phyloP scores from a whole-genome alignment of 371 early-diverging fungal genomes.

The Mortierella sp. region DNA sequence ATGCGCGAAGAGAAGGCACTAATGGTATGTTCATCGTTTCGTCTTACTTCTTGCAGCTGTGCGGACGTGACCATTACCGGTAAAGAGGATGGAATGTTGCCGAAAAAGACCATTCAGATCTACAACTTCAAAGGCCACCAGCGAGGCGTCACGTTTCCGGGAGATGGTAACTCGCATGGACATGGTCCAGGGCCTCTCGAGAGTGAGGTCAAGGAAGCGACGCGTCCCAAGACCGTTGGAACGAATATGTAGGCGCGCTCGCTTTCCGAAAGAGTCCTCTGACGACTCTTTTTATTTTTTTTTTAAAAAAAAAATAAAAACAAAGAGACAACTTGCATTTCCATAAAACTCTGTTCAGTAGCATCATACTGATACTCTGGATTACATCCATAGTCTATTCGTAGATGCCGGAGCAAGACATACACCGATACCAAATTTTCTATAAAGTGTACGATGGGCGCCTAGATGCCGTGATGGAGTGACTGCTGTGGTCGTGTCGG shows the following conservation, averaged over 20 bases:
- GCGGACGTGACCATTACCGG: constrained; percentile 45
- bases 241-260: not conserved
- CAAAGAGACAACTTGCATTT: no score
- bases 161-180: constrained; percentile 22
- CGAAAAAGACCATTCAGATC: constrained; percentile 18
- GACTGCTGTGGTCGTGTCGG: not conserved
- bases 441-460: no score
- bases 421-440: no score
- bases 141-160: constrained; percentile 7
- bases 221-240: constrained; percentile 8
- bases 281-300: no score
- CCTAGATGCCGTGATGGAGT: no score
- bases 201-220: constrained; percentile 10
- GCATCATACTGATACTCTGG: no score
- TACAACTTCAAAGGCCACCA: constrained; percentile 24
- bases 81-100: constrained; percentile 31
- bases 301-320: no score
- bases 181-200: constrained; percentile 30
- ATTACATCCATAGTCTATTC: no score
- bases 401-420: no score
- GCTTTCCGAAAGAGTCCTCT: no score
- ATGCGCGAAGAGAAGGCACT: no score
- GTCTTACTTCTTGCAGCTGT: constrained; percentile 14
- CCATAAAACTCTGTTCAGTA: no score
- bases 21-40: not conserved